Percentiles rank a stretch among this genome's conserved stretches.
Conservation (phyloP, 2,329 filamentous ascomycete genomes). For the Polychaeton citri region DNA sequence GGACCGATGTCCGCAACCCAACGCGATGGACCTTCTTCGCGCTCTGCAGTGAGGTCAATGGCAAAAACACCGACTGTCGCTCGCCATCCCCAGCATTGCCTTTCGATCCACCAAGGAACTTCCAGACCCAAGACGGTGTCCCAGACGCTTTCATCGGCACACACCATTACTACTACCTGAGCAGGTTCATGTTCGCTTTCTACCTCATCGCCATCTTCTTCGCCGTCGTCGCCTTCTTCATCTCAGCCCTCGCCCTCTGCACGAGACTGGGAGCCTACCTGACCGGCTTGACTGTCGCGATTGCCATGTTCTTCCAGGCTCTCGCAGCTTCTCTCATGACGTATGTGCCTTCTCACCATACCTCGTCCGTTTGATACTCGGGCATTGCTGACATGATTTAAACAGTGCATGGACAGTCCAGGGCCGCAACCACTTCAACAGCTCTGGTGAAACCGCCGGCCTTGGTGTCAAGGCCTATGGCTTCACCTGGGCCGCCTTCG, state of each 20-base stretch:
- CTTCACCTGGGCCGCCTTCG: slow-evolving; percentile 63
- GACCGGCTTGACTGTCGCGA: slow-evolving; percentile 42
- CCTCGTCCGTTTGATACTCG: slow-evolving; percentile 10
- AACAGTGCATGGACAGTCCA: slow-evolving; percentile 52
- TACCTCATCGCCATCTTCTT: slow-evolving; percentile 78
- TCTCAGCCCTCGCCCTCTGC: slow-evolving; percentile 55
- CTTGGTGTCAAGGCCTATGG: slow-evolving; percentile 59
- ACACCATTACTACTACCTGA: slow-evolving; percentile 65
- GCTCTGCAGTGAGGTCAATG: slow-evolving; percentile 49
- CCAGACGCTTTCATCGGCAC: slow-evolving; percentile 43
- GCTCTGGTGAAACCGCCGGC: slow-evolving; percentile 40
- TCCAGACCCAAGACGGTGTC: slow-evolving; percentile 40
- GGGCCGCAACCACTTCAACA: slow-evolving; percentile 53
- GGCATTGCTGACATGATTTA: too few relatives aligned
- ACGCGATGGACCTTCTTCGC: slow-evolving; percentile 90
- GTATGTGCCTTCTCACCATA: slow-evolving; percentile 34
- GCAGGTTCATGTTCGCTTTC: slow-evolving; percentile 87
- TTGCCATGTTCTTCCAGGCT: slow-evolving; percentile 57
- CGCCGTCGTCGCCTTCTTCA: slow-evolving; percentile 52
- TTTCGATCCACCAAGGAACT: slow-evolving; percentile 52
- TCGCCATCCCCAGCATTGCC: slow-evolving; percentile 46
- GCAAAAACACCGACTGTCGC: slow-evolving; percentile 50
- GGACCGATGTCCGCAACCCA: slow-evolving; percentile 41
- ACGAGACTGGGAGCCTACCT: slow-evolving; percentile 58
- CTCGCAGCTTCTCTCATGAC: slow-evolving; percentile 62